Conservation (phyloP, 768 basidiomycete genomes). For the Coprinopsis strossmayeri region DNA sequence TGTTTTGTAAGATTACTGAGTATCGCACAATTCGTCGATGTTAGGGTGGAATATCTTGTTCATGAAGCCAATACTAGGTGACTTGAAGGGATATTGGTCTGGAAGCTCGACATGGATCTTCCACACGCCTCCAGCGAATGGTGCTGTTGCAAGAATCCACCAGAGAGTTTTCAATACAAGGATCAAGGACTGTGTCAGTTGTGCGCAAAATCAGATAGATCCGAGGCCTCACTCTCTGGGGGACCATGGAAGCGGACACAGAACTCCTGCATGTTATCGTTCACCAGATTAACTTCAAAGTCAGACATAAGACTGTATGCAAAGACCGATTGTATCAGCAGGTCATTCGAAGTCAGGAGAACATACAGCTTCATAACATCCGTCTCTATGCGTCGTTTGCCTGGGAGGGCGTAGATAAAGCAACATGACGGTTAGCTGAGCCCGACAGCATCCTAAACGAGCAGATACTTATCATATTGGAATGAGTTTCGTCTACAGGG, state of each 20-base stretch:
- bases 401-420: conserved; percentile 62
- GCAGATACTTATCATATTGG: conserved; percentile 14
- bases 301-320: conserved; percentile 86
- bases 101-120: conserved; percentile 99
- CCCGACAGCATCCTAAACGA: neutral
- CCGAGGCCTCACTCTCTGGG: conserved; percentile 73
- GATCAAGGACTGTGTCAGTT: conserved; percentile 4
- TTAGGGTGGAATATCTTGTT: conserved; percentile 99
- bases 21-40: conserved; percentile 95
- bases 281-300: conserved; percentile 95
- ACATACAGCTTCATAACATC: conserved; percentile 98
- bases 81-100: conserved; percentile 98
- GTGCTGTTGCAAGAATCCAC: conserved; percentile 45
- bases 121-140: conserved; percentile 97
- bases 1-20: too few species aligned
- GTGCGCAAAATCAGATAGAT: neutral
- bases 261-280: conserved; percentile 99
- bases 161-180: neutral
- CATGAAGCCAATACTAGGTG: conserved; percentile 98
- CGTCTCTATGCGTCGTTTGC: conserved; percentile 93
- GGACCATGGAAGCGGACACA: conserved; percentile 95
- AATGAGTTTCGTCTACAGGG: neutral
- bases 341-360: neutral
- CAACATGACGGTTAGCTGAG: conserved; percentile 13
- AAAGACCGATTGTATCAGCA: conserved; percentile 1